Conservation (phyloP, 768 basidiomycete species). For the Suillus fuscotomentosus region DNA sequence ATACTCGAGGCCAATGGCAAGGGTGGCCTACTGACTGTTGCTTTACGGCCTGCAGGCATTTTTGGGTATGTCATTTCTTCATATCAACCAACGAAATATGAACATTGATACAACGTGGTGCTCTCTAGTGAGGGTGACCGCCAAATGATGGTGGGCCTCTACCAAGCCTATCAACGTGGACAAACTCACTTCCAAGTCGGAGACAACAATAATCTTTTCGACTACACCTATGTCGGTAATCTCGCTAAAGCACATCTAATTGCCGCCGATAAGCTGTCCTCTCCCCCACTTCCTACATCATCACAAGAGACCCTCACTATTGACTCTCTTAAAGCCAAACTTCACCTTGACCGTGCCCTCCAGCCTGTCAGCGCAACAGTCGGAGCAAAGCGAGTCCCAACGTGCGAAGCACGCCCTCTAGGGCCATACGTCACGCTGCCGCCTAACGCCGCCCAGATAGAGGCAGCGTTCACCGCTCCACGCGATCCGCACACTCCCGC, state of each 20-base stretch:
- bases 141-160: conserved; percentile 79
- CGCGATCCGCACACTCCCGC: conserved; percentile 33
- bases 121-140: conserved; percentile 80
- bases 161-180: conserved; percentile 71
- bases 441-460: conserved; percentile 53
- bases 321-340: conserved; percentile 30
- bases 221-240: conserved; percentile 97
- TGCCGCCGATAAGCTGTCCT: conserved; percentile 83
- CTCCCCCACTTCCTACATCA: conserved; percentile 44
- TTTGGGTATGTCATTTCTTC: conserved; percentile 67
- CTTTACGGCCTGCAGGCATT: conserved; percentile 90
- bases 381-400: conserved; percentile 67
- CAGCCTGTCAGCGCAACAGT: conserved; percentile 64
- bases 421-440: conserved; percentile 75
- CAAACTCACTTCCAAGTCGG: conserved; percentile 95
- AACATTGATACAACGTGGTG: background rate
- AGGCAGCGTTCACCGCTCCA: conserved; percentile 53
- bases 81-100: background rate
- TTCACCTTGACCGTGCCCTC: conserved; percentile 50
- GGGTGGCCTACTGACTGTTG: conserved; percentile 82
- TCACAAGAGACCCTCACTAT: conserved; percentile 14
- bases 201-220: conserved; percentile 88
- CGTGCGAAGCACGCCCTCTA: conserved; percentile 75
- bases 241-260: conserved; percentile 92
- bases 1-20: conserved; percentile 87